Percentiles rank a stretch among this genome's conserved stretches.
Conservation (phyloP, 306 rosid genomes). For the Hippophae gyantsensis region DNA sequence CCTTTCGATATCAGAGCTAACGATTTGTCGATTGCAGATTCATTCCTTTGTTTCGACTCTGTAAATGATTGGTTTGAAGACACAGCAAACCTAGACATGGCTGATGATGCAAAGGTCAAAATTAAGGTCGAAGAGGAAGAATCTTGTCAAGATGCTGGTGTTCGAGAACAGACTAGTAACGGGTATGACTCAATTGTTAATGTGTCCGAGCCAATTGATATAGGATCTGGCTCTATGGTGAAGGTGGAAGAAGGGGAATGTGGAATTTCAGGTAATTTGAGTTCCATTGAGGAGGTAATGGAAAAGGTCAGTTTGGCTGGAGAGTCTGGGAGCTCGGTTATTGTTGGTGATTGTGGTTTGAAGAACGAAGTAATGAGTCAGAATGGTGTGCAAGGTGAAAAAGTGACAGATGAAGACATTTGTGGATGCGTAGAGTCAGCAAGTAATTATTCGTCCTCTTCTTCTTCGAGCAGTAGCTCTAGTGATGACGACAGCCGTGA, state of each 20-base stretch:
- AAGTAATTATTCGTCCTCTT: slow-evolving; percentile 23
- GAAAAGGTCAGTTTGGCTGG: slow-evolving; percentile 42
- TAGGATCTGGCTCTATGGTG: slow-evolving; percentile 7
- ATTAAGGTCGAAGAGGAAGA: slow-evolving; percentile 1
- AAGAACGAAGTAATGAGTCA: slow-evolving; percentile 8
- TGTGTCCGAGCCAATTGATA: slow-evolving; percentile 10
- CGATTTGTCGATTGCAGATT: slow-evolving; percentile 43
- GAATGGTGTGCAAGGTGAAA: slow-evolving; percentile 13
- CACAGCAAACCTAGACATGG: slow-evolving; percentile 23
- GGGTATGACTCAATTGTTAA: not conserved
- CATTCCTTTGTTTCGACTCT: slow-evolving; percentile 56
- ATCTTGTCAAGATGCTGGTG: not conserved
- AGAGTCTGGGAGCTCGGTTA: slow-evolving; percentile 10
- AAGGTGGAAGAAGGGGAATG: slow-evolving; percentile 15
- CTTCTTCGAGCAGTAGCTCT: slow-evolving; percentile 20
- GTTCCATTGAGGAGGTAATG: slow-evolving; percentile 33
- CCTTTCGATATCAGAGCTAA: slow-evolving; percentile 15
- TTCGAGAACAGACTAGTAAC: not conserved
- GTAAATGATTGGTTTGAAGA: slow-evolving; percentile 31
- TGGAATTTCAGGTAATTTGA: slow-evolving; percentile 17
- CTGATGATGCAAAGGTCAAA: slow-evolving; percentile 12
- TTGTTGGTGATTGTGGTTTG: slow-evolving; percentile 16
- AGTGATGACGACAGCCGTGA: slow-evolving; percentile 15
- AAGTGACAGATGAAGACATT: slow-evolving; percentile 5
- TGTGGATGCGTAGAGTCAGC: slow-evolving; percentile 37